A percentile compares a stretch with the other conserved stretches of the same genome.
phyloP scores from a whole-genome alignment of 2,329 filamentous ascomycete species.

The Alternaria gansuensis region DNA sequence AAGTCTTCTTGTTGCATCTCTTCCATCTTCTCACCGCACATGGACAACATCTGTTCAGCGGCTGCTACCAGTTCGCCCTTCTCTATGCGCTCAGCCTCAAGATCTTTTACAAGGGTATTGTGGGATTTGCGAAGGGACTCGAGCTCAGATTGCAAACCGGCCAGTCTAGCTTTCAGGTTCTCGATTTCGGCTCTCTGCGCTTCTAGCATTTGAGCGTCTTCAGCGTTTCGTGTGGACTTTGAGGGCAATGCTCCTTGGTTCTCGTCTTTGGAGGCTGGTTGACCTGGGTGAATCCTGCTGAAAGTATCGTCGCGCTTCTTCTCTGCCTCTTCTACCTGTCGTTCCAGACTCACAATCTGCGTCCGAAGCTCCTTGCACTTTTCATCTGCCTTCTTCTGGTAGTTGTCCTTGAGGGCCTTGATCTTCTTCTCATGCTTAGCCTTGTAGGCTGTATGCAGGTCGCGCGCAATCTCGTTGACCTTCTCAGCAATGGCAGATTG shows the following conservation, averaged over 20 bases:
- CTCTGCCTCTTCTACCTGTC: conserved; percentile 79
- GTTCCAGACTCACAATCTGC: conserved; percentile 72
- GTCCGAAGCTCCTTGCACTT: conserved; percentile 79
- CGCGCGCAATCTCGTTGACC: conserved; percentile 75
- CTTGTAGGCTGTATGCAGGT: conserved; percentile 93
- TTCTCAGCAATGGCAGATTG: conserved; percentile 84
- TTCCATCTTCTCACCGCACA: conserved; percentile 61
- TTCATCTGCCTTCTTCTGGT: conserved; percentile 91
- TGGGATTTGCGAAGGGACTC: conserved; percentile 75
- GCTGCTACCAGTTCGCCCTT: conserved; percentile 84
- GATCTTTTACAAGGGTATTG: conserved; percentile 67
- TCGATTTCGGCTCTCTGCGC: conserved; percentile 72
- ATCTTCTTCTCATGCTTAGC: conserved; percentile 98
- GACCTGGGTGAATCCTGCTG: conserved; percentile 59
- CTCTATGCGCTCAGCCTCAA: conserved; percentile 79
- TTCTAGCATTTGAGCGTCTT: conserved; percentile 63
- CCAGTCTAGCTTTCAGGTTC: conserved; percentile 76
- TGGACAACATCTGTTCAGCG: conserved; percentile 83
- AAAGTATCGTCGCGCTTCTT: conserved; percentile 71
- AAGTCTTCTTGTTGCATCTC: conserved; percentile 55
- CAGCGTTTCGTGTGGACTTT: conserved; percentile 33
- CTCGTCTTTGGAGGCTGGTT: conserved; percentile 24
- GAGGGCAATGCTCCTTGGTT: conserved; percentile 14
- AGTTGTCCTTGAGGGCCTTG: conserved; percentile 79
- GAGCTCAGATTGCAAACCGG: conserved; percentile 77